phyloP scores from a whole-genome alignment of 495 filamentous ascomycete genomes.

The Neurospora cerealis region DNA sequence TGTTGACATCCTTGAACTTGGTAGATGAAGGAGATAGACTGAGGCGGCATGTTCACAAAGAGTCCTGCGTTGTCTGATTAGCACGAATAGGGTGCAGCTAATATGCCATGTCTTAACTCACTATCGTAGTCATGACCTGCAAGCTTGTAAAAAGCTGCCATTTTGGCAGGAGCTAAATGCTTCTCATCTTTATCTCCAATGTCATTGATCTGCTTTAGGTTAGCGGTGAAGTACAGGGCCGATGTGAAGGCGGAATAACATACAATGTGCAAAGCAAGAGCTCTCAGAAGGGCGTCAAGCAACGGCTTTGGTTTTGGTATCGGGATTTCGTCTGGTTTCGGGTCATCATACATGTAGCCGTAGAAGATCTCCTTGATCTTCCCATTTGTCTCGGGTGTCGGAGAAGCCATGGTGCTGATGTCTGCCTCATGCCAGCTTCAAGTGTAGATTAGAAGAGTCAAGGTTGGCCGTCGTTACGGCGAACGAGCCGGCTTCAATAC shows the following conservation, averaged over 20 bases:
- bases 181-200: constrained; percentile 55
- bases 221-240: neutral
- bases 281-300: constrained; percentile 67
- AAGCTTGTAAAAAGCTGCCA: constrained; percentile 78
- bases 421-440: neutral
- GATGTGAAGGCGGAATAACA: constrained; percentile 21
- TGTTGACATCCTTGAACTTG: constrained; percentile 84
- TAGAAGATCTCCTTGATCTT: constrained; percentile 46
- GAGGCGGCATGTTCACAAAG: constrained; percentile 66
- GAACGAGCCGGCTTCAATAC: neutral
- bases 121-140: constrained; percentile 86
- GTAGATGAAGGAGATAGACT: constrained; percentile 82
- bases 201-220: constrained; percentile 38
- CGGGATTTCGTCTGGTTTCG: constrained; percentile 8
- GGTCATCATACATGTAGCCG: constrained; percentile 69
- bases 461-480: neutral
- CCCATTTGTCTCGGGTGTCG: constrained; percentile 5
- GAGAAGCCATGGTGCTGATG: constrained; percentile 11
- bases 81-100: neutral
- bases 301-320: constrained; percentile 68
- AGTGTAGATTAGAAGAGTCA: neutral
- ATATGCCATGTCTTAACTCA: constrained; percentile 17
- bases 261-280: constrained; percentile 76
- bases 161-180: constrained; percentile 68
- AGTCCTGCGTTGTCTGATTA: constrained; percentile 32